These are phyloP conservation scores for Schrenkiella parvula DNA, from an alignment of 345 rosid genomes.

Conservation along the genomic window DNA sequence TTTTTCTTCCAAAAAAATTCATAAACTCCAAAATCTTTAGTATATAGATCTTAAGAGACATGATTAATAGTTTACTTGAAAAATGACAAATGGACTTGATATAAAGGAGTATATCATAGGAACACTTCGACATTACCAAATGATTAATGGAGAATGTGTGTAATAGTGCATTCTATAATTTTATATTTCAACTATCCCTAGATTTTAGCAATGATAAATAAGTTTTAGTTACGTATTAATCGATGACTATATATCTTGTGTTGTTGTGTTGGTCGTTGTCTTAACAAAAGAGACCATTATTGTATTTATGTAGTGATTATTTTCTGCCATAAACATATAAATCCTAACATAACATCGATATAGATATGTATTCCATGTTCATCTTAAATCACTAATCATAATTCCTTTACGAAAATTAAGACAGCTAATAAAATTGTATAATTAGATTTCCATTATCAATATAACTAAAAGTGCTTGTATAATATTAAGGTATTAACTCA, in stretches of 20 bases:
- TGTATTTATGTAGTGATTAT: neutral
- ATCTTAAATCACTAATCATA: neutral
- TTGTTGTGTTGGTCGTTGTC: slow-evolving; percentile 22
- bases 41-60: neutral
- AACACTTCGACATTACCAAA: slow-evolving; percentile 1
- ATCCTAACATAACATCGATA: slow-evolving; percentile 12
- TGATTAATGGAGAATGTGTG: slow-evolving; percentile 24
- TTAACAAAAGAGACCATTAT: slow-evolving; percentile 22
- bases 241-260: slow-evolving; percentile 19
- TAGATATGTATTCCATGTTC: slow-evolving; percentile 5
- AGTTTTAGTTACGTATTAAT: neutral
- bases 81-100: neutral
- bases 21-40: neutral
- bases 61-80: neutral
- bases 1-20: neutral
- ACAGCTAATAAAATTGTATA: neutral
- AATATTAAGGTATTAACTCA: neutral
- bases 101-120: neutral
- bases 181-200: slow-evolving; percentile 30
- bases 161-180: slow-evolving; percentile 5
- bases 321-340: slow-evolving; percentile 3
- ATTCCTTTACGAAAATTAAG: neutral
- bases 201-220: slow-evolving; percentile 24
- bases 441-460: neutral
- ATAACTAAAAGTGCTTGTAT: neutral